Conservation (phyloP, 2,329 filamentous ascomycete species). For the Metarhizium guizhouense region DNA sequence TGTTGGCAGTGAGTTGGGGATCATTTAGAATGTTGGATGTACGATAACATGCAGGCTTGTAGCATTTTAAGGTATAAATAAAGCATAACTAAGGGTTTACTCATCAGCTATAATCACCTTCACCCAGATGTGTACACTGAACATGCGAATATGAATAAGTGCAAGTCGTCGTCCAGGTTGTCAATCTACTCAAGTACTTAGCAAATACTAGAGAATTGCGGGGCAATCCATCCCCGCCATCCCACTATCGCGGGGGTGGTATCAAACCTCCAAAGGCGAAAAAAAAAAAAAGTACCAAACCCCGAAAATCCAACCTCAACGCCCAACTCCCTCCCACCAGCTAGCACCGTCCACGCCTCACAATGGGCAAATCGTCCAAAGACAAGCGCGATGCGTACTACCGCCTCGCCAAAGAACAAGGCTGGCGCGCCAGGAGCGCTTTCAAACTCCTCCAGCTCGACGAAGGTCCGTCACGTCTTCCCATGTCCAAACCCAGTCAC, state of each 20-base stretch:
- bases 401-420: constrained; percentile 94
- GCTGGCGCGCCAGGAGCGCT: constrained; percentile 91
- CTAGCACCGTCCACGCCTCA: background rate
- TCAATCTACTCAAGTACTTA: no score
- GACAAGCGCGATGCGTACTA: constrained; percentile 99
- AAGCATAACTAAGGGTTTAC: background rate
- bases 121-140: no score
- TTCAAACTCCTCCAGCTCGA: constrained; percentile 97
- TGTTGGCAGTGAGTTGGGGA: constrained; percentile 43
- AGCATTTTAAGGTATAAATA: background rate
- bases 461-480: constrained; percentile 41
- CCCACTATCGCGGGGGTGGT: constrained; percentile 14
- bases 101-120: no score
- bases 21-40: constrained; percentile 7
- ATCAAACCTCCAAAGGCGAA: constrained; percentile 5
- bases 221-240: background rate
- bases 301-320: no score
- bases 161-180: no score
- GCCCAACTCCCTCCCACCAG: no score
- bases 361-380: constrained; percentile 95
- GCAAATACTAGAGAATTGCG: background rate
- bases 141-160: no score
- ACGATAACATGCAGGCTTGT: background rate
- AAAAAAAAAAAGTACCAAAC: background rate
- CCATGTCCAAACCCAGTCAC: background rate